Percentiles rank a stretch among this genome's conserved stretches.
Conservation (phyloP, 331 rosid genomes). For the Pyracantha coccinea region DNA sequence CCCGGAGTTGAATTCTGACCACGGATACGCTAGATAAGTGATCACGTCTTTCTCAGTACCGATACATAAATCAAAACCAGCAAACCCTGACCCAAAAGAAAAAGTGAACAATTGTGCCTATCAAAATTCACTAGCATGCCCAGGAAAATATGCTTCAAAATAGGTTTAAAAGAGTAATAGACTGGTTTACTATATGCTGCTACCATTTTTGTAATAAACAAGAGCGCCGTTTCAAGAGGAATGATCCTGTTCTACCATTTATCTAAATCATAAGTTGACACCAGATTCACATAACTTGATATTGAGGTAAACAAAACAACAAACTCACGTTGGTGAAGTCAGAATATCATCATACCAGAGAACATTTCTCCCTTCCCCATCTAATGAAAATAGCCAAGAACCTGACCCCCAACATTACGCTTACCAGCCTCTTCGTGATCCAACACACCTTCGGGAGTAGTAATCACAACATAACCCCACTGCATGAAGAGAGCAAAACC, state of each 20-base stretch:
- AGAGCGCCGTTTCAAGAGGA: not conserved
- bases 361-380: not conserved
- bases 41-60: not conserved
- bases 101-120: too few species aligned
- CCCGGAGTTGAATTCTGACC: not conserved
- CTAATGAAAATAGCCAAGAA: conserved; percentile 65
- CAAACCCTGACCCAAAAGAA: too few species aligned
- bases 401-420: conserved; percentile 75
- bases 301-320: not conserved
- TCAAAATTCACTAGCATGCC: too few species aligned
- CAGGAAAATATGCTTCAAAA: too few species aligned
- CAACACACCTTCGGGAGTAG: conserved; percentile 88
- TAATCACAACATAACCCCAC: conserved; percentile 97
- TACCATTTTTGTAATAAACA: too few species aligned
- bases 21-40: not conserved
- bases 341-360: not conserved
- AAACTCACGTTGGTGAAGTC: not conserved
- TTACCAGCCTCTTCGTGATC: conserved; percentile 77
- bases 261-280: not conserved
- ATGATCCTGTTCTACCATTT: not conserved
- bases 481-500: conserved; percentile 27
- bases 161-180: too few species aligned
- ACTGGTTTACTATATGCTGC: too few species aligned
- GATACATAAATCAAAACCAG: too few species aligned
- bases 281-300: not conserved